A percentile compares a stretch with the other conserved stretches of the same genome.
Evolutionary conservation across 371 early-diverging fungal genomes (phyloP).

Genomic region (Actinomortierella wolfii): DNA sequence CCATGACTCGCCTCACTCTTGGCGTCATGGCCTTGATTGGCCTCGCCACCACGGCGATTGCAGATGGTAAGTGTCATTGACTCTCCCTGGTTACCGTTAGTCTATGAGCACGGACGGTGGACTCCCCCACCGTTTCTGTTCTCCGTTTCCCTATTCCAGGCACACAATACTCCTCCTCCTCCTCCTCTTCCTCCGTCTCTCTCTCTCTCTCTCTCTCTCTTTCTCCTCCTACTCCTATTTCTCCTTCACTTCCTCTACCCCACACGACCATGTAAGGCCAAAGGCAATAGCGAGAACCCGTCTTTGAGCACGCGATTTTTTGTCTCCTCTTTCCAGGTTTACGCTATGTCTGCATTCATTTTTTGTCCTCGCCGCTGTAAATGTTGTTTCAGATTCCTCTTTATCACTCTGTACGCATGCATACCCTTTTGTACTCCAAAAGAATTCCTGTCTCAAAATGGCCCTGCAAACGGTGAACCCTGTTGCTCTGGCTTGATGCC

Average conservation of each 20-base stretch:
- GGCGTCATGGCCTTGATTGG: conserved; percentile 10
- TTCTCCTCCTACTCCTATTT: conserved; percentile 2
- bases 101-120: neutral
- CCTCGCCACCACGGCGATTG: conserved; percentile 8
- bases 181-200: neutral
- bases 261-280: too few species aligned
- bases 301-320: too few species aligned
- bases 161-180: neutral
- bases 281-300: too few species aligned
- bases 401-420: too few species aligned
- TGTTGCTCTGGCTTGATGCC: too few species aligned
- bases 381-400: too few species aligned
- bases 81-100: neutral
- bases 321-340: too few species aligned
- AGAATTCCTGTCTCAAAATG: too few species aligned
- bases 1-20: conserved; percentile 15
- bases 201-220: neutral
- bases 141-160: neutral
- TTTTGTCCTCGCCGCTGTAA: too few species aligned
- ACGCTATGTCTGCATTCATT: too few species aligned
- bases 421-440: too few species aligned
- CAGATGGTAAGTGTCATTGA: conserved; percentile 15
- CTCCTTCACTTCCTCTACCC: conserved; percentile 2
- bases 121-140: neutral
- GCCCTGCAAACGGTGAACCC: too few species aligned